phyloP scores from a whole-genome alignment of 768 basidiomycete species.

The Lactarius vividus region DNA sequence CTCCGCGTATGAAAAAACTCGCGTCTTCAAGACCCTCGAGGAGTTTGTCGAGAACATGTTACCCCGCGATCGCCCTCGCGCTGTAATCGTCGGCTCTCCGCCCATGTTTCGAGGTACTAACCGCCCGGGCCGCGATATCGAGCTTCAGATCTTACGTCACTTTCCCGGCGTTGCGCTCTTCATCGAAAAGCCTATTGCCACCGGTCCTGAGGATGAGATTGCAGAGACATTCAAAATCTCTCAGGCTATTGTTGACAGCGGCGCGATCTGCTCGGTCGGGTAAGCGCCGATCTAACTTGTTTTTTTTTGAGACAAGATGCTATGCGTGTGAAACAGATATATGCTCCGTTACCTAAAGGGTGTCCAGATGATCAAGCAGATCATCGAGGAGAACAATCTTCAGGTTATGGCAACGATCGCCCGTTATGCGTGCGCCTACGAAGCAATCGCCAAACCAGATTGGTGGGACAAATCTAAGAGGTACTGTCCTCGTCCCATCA shows the following conservation, averaged over 20 bases:
- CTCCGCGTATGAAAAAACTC: constrained; percentile 88
- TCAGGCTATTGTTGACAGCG: constrained; percentile 62
- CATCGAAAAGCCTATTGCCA: constrained; percentile 89
- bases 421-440: constrained; percentile 88
- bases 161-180: constrained; percentile 91
- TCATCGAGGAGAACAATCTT: constrained; percentile 90
- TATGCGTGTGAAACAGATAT: constrained; percentile 48
- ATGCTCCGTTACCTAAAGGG: constrained; percentile 94
- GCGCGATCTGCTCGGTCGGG: constrained; percentile 87
- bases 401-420: constrained; percentile 96
- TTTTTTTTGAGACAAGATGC: not conserved
- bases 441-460: constrained; percentile 73
- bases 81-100: constrained; percentile 88
- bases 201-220: constrained; percentile 69
- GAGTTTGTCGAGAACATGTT: constrained; percentile 76
- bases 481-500: constrained; percentile 34
- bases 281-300: constrained; percentile 37
- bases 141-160: constrained; percentile 78
- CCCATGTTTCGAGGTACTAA: constrained; percentile 87
- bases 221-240: constrained; percentile 69
- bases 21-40: constrained; percentile 78
- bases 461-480: constrained; percentile 96
- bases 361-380: constrained; percentile 94
- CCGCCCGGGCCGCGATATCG: constrained; percentile 75
- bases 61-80: constrained; percentile 66